A percentile compares a stretch with the other conserved stretches of the same genome.
phyloP scores from a whole-genome alignment of 345 rosid genomes.

The Conringia planisiliqua region DNA sequence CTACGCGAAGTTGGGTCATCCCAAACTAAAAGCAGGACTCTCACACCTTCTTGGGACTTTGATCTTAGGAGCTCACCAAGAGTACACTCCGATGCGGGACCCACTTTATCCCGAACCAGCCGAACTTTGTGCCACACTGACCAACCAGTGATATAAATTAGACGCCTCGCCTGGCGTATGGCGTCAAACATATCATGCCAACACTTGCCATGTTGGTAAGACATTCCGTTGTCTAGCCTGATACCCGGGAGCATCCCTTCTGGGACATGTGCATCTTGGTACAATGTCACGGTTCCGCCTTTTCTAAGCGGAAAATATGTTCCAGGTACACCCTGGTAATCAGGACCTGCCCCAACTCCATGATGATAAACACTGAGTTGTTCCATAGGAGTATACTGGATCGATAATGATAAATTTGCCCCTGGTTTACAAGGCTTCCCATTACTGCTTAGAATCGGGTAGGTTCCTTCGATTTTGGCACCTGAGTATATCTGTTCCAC shows the following conservation, averaged over 20 bases:
- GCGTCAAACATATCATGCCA: slow-evolving; percentile 76
- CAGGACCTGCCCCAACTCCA: slow-evolving; percentile 60
- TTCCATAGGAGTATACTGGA: slow-evolving; percentile 58
- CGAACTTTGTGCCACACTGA: slow-evolving; percentile 63
- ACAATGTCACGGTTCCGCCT: slow-evolving; percentile 68
- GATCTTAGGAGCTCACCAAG: slow-evolving; percentile 75
- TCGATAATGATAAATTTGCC: slow-evolving; percentile 58
- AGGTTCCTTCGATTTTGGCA: slow-evolving; percentile 57
- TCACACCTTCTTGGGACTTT: slow-evolving; percentile 88
- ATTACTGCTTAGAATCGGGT: slow-evolving; percentile 46
- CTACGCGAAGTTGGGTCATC: slow-evolving; percentile 90
- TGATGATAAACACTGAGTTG: slow-evolving; percentile 41
- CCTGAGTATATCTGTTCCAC: slow-evolving; percentile 52
- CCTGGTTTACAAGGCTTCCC: slow-evolving; percentile 74
- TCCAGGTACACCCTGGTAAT: slow-evolving; percentile 62
- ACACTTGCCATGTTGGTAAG: slow-evolving; percentile 55
- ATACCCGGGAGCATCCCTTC: slow-evolving; percentile 54
- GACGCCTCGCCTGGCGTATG: slow-evolving; percentile 64
- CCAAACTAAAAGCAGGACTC: slow-evolving; percentile 88
- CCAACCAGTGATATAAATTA: slow-evolving; percentile 85
- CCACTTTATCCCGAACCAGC: slow-evolving; percentile 50
- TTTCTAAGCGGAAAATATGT: slow-evolving; percentile 81
- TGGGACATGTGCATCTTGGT: slow-evolving; percentile 85
- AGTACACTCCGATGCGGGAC: slow-evolving; percentile 35
- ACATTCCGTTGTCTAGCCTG: slow-evolving; percentile 49